Evolutionary conservation across 768 basidiomycete genomes (phyloP).

Genomic region (Leccinellum luteum): DNA sequence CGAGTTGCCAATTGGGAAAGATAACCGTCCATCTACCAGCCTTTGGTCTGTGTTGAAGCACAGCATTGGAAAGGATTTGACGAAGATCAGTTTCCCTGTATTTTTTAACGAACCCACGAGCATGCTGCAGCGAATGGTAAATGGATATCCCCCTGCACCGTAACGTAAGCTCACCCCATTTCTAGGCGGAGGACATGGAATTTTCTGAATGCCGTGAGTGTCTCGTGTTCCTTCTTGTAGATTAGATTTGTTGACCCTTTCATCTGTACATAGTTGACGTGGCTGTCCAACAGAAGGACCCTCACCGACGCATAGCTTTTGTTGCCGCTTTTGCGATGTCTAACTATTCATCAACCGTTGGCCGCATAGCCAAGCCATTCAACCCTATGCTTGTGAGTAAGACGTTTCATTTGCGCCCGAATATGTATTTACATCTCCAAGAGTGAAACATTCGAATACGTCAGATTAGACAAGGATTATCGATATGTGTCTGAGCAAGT

Average conservation of each 20-base stretch:
- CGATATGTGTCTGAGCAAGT: slow-evolving; percentile 96
- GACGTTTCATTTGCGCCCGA: neutral
- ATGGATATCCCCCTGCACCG: slow-evolving; percentile 11
- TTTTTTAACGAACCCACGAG: slow-evolving; percentile 93
- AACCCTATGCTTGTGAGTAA: slow-evolving; percentile 85
- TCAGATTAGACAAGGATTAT: slow-evolving; percentile 81
- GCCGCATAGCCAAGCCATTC: slow-evolving; percentile 95
- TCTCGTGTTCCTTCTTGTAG: neutral
- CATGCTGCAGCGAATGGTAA: slow-evolving; percentile 93
- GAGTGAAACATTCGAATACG: slow-evolving; percentile 95
- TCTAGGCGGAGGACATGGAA: slow-evolving; percentile 92
- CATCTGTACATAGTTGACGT: slow-evolving; percentile 62
- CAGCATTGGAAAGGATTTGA: slow-evolving; percentile 94
- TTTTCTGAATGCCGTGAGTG: slow-evolving; percentile 84
- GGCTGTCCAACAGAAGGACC: slow-evolving; percentile 72
- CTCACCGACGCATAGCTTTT: slow-evolving; percentile 81
- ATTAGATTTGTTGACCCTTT: slow-evolving; percentile 4
- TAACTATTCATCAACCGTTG: slow-evolving; percentile 95
- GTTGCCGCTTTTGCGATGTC: slow-evolving; percentile 98
- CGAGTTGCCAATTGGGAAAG: slow-evolving; percentile 58
- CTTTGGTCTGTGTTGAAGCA: slow-evolving; percentile 95
- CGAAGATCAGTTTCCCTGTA: slow-evolving; percentile 92
- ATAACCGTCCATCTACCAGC: slow-evolving; percentile 85
- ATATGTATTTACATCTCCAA: slow-evolving; percentile 26
- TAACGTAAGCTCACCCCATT: neutral